These are phyloP conservation scores for Globisporangium canariense DNA, from an alignment of 352 stramenopile species.

Conservation along the genomic window DNA sequence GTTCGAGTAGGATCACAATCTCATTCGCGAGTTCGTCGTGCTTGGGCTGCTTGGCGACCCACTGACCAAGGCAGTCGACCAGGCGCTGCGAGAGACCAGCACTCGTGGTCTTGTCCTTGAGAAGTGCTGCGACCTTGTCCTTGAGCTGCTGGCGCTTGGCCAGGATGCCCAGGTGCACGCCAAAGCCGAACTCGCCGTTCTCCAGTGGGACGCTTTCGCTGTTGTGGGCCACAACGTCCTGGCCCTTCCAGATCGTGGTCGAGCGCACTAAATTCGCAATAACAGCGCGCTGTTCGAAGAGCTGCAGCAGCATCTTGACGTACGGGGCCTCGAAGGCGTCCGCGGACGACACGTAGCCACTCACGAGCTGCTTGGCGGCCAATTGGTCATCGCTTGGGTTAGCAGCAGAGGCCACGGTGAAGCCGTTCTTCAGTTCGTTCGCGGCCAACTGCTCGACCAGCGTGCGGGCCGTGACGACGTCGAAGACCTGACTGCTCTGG, in stretches of 20 bases:
- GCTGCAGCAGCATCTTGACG: slow-evolving; percentile 75
- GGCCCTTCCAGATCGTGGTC: slow-evolving; percentile 64
- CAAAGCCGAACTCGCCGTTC: slow-evolving; percentile 74
- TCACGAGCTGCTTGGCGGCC: slow-evolving; percentile 38
- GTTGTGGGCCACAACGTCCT: slow-evolving; percentile 25
- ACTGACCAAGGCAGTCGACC: slow-evolving; percentile 41
- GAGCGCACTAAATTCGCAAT: slow-evolving; percentile 71
- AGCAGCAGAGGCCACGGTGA: slow-evolving; percentile 36
- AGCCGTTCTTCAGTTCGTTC: slow-evolving; percentile 65
- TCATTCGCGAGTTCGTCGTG: slow-evolving; percentile 60
- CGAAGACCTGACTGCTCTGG: slow-evolving; percentile 69
- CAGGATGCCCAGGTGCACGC: slow-evolving; percentile 63
- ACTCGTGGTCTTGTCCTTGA: slow-evolving; percentile 26
- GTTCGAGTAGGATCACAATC: slow-evolving; percentile 62
- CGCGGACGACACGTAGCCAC: slow-evolving; percentile 50
- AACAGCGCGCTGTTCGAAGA: slow-evolving; percentile 69
- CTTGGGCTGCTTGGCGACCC: slow-evolving; percentile 47
- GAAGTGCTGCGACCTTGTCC: slow-evolving; percentile 51
- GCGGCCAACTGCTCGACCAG: slow-evolving; percentile 65
- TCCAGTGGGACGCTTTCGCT: slow-evolving; percentile 41
- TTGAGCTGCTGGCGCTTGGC: slow-evolving; percentile 68
- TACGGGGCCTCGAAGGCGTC: slow-evolving; percentile 68
- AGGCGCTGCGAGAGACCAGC: slow-evolving; percentile 41
- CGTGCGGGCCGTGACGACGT: slow-evolving; percentile 77
- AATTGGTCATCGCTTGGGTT: slow-evolving; percentile 18